Evolutionary conservation across 345 rosid species (phyloP), one percentile per base, ranked within the genome.

Genomic region (Camelina sativa): DNA sequence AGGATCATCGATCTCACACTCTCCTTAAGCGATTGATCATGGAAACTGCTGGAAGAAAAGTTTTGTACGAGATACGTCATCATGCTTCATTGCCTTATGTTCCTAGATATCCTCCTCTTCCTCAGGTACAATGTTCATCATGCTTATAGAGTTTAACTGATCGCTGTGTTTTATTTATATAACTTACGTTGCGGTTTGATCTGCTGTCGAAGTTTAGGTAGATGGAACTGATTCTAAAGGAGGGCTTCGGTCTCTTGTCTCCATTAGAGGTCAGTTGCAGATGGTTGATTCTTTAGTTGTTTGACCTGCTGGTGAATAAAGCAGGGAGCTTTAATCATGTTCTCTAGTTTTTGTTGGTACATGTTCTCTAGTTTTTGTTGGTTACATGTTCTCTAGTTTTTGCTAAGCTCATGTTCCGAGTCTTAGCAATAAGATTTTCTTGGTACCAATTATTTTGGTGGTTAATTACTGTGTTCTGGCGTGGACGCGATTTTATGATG

Each of bases 51-150:
- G 74, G 58, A 2, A 71, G 55, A 43, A 56, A 83, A 80, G 86
- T 88, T 44, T 78, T 91, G 62, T 94, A 80, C 73, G 97, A 88
- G 90, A 86, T 76, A 8, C 89, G 88, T 13, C 73, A 43, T 77
- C 98, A 89, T 58, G 90, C 87, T 54, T 84, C 95, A 20, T 23
- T 88, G 52, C 90, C 87, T 28, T 86, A 71, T 81, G 47, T 68
- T 65, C 83, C 93, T 56, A 84, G 82, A 81, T 89, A 91, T 48
- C 96, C 97, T 82, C 96, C 93, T 75, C 84, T 67, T 53, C 87
- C 82, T 37, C 89, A 87, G 92, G 93, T 90, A 34, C 65, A 23
- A 28, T 51, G 51, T 71, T 57, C 67, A 51, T 50, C 67, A 51
- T 40, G 20, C 65, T 37, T 52, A 2, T 47, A 12, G 59, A 55